Evolutionary conservation across 495 filamentous ascomycete species (phyloP), one percentile per base, ranked within the genome.

Genomic region (Xylaria castorea): DNA sequence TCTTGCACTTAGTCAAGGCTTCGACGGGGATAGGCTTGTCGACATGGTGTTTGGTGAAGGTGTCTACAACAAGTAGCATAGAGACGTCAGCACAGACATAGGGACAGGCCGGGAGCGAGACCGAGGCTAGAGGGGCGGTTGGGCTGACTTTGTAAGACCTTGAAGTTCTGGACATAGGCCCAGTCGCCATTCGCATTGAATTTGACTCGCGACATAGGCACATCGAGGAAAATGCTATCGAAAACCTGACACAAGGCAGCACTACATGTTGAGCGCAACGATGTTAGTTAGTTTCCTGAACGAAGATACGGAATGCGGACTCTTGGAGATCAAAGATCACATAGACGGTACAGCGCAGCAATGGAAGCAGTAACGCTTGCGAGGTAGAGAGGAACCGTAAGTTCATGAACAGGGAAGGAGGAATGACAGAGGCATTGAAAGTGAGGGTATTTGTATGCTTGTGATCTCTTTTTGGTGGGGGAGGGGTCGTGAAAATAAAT

Each of bases 181-280:
- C 97, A 98, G 88, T 99, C 96, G 60, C 89, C 91, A 85, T 94
- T 97, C 74, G 95, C 96, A 78, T 97, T 97, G 87, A 99, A 99
- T 83, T 97, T 97, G 85, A 99, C 95, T 72, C 92, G 91, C 51
- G 91, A 88, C 96, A 99, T 98, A 71, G 96, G 94, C 38, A 99
- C 89, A 83, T 99, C 96, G 83, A 93, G 89, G 87, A 92, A 98
- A 80, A 99, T 97, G 80, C 94, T 97, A 81, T 99, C 96, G 81
- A 97, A 97, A 74, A 99, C 85, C 83, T 99, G 96, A 85, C 96
- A 98, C 75, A 97, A 87, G 44, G 95, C 95, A 78, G 96, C 97
- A 81, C 96, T 99, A 81, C 75, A 44, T 30, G 46, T 32, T 74
- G 65, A 51, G 48, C 46, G 63, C 57, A 66, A 42, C 27, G 40